Conservation (phyloP, 805 yeast species). For the Wickerhamiella musiphila region DNA sequence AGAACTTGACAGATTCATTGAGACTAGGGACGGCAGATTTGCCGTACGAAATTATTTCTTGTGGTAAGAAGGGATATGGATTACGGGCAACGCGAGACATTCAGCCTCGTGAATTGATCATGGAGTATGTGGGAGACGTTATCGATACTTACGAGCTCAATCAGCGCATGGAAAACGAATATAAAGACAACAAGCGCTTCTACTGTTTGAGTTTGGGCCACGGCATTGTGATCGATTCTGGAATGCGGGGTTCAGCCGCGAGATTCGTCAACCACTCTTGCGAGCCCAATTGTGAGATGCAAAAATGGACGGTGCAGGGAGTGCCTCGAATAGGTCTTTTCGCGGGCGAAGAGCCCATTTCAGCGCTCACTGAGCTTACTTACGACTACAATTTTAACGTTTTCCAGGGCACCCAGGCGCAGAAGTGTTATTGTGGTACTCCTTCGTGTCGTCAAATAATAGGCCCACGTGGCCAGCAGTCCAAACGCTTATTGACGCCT, state of each 20-base stretch:
- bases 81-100: constrained; percentile 25
- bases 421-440: constrained; percentile 29
- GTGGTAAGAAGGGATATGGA: constrained; percentile 29
- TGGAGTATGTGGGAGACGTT: constrained; percentile 35
- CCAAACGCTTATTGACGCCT: no score
- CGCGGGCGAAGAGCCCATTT: constrained; percentile 25
- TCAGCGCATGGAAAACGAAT: constrained; percentile 21
- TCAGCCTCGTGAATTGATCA: constrained; percentile 25
- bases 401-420: constrained; percentile 28
- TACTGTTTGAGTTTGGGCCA: constrained; percentile 29
- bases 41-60: constrained; percentile 21
- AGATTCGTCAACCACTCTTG: constrained; percentile 36
- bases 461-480: no score
- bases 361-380: constrained; percentile 28
- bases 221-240: constrained; percentile 29
- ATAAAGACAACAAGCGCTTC: constrained; percentile 22
- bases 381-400: constrained; percentile 34
- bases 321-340: constrained; percentile 30
- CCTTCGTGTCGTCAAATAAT: constrained; percentile 25
- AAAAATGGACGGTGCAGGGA: constrained; percentile 32
- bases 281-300: constrained; percentile 31
- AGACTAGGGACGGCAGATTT: background rate
- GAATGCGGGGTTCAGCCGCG: constrained; percentile 30
- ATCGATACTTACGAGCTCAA: constrained; percentile 26
- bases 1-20: constrained; percentile 9